These are phyloP conservation scores for Pelargonium fulgidum DNA, from an alignment of 441 rosid genomes.

Conservation along the genomic window DNA sequence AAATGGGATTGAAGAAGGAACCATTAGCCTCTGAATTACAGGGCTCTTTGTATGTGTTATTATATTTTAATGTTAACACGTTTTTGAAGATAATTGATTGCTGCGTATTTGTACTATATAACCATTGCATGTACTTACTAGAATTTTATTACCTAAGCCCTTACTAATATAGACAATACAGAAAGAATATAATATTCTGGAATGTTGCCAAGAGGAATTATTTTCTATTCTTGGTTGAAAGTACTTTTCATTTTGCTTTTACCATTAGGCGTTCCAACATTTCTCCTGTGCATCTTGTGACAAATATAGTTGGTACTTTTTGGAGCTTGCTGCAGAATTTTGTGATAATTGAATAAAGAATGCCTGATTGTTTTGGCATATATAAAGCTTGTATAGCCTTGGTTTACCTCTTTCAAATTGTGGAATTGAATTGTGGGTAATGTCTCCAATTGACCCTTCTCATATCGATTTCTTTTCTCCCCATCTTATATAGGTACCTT, in stretches of 20 bases:
- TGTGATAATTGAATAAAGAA: background rate
- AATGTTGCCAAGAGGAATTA: background rate
- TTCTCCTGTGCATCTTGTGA: background rate
- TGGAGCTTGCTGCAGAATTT: background rate
- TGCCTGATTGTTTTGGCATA: background rate
- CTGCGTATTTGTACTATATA: background rate
- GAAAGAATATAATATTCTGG: background rate
- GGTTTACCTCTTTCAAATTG: background rate
- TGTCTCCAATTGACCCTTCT: background rate
- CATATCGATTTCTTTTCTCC: background rate
- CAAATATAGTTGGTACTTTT: background rate
- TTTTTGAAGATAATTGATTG: background rate
- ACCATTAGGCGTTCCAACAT: background rate
- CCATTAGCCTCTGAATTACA: background rate
- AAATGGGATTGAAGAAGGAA: background rate
- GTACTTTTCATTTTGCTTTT: background rate
- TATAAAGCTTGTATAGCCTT: constrained; percentile 1
- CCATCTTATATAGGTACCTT: constrained; percentile 44
- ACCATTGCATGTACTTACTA: background rate
- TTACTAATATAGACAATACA: background rate
- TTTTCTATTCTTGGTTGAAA: background rate
- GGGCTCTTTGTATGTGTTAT: background rate
- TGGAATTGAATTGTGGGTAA: background rate
- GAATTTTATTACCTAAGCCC: background rate
- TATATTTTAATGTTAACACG: background rate